These are phyloP conservation scores for Nicotiana undulata DNA, from an alignment of 257 asterid genomes.

Conservation along the genomic window DNA sequence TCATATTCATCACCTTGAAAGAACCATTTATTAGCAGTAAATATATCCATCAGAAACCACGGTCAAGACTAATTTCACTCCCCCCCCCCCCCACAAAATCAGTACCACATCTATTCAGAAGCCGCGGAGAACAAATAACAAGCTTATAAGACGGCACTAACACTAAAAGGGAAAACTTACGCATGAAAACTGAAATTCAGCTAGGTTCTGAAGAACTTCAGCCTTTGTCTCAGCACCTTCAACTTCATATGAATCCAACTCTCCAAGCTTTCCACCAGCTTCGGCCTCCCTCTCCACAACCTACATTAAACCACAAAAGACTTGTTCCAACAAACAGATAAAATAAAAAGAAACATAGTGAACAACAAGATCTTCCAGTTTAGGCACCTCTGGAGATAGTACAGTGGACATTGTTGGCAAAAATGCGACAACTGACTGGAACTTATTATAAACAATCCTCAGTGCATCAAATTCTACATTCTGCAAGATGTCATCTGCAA, in stretches of 20 bases:
- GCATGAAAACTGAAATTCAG: slow-evolving; percentile 91
- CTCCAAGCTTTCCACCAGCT: slow-evolving; percentile 90
- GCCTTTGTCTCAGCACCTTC: slow-evolving; percentile 97
- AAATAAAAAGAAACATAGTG: neutral
- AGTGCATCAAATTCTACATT: slow-evolving; percentile 85
- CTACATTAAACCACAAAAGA: slow-evolving; percentile 24
- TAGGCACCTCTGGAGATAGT: slow-evolving; percentile 86
- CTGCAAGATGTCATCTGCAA: slow-evolving; percentile 95
- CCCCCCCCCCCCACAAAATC: neutral
- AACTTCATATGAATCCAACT: slow-evolving; percentile 76
- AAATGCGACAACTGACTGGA: slow-evolving; percentile 78
- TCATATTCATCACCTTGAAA: neutral
- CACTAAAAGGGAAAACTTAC: slow-evolving; percentile 34
- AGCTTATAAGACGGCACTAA: neutral
- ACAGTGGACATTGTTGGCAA: slow-evolving; percentile 73
- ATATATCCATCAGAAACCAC: neutral
- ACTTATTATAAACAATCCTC: slow-evolving; percentile 83
- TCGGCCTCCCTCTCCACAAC: slow-evolving; percentile 87
- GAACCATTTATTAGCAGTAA: neutral
- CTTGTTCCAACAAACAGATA: slow-evolving; percentile 5
- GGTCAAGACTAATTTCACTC: neutral
- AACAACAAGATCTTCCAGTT: slow-evolving; percentile 6
- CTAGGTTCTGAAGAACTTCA: slow-evolving; percentile 90
- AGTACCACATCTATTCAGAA: neutral
- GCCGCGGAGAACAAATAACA: neutral